Base-by-base conservation (phyloP, 768 basidiomycete species). In the Russula earlei region DNA sequence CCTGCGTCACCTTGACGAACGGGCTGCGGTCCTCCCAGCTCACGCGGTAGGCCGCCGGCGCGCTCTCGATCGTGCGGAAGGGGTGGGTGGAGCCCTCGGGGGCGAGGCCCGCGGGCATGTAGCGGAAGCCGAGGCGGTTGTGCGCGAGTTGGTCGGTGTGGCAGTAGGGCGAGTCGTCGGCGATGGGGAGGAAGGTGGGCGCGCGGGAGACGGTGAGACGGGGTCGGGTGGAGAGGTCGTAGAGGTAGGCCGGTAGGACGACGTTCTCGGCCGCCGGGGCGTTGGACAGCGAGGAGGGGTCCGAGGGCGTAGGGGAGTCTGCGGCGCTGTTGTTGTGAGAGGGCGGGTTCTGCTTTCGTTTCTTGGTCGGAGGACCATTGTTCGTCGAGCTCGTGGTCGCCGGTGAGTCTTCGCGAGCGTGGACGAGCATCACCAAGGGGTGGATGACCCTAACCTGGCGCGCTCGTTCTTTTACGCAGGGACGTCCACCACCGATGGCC, bases 1-100 rank as follows among this genome's bases (percentile, higher is more conserved):
- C 89, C 53, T 81, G 82, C 0, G 87, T 83, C 60, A 91, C 82
- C 51, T 81, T 82, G 50, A 93, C 74, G 65, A 87, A 90, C 0
- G 85, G 75, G 63, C 84, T 89, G 22, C 93, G 81, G 69, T 96
- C 92, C 68, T 94, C 91, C 92, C 92, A 95, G 66, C 85, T 84
- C 57, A 91, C 79, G 47, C 91, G 78, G 67, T 77, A 85, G 5
- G 71, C 68, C 1, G 78, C 75, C 0, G 92, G 92, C 15, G 77
- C 77, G 64, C 81, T 84, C 71, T 92, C 89, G 64, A 92, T 91
- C 3, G 86, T 86, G 14, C 88, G 80, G 65, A 86, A 91, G 14
- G 85, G 77, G 12, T 79, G 66, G 9, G 74, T 70, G 54, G 76
- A 76, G 15, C 81, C 82, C 9, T 74, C 75, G 0, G 77, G 78